Conservation (phyloP, 768 basidiomycete genomes). For the Dentipellis fragilis region DNA sequence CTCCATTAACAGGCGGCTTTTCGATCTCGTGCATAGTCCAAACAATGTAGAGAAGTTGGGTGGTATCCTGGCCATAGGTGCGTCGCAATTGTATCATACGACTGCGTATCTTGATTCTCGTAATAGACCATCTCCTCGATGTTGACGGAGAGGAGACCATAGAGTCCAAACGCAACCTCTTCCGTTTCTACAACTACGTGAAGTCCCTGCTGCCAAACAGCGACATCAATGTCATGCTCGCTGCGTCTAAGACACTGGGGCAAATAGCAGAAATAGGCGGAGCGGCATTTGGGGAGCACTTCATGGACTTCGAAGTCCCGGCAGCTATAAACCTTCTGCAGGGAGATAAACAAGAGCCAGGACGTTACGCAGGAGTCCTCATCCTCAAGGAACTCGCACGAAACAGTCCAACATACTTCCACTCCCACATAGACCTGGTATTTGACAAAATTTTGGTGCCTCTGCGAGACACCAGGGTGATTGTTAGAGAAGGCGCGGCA, state of each 20-base stretch:
- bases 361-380: conserved; percentile 88
- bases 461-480: conserved; percentile 77
- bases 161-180: conserved; percentile 71
- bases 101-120: conserved; percentile 6
- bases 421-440: conserved; percentile 77
- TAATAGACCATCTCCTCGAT: conserved; percentile 63
- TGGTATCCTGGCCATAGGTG: conserved; percentile 82
- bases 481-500: conserved; percentile 88
- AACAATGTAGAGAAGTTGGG: conserved; percentile 74
- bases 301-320: conserved; percentile 85
- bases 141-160: conserved; percentile 73
- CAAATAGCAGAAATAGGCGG: conserved; percentile 80
- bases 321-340: conserved; percentile 74
- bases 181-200: conserved; percentile 87
- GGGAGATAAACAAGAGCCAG: conserved; percentile 64
- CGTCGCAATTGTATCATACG: conserved; percentile 12
- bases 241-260: conserved; percentile 87
- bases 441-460: conserved; percentile 91
- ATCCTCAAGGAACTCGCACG: conserved; percentile 89
- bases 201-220: conserved; percentile 85
- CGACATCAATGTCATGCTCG: conserved; percentile 90
- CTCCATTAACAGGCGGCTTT: conserved; percentile 67
- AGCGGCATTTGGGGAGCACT: conserved; percentile 73
- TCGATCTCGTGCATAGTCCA: conserved; percentile 77
- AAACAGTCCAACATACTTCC: conserved; percentile 81